phyloP scores from a whole-genome alignment of 164 flowering plant genomes.

The Aristolochia fimbriata region DNA sequence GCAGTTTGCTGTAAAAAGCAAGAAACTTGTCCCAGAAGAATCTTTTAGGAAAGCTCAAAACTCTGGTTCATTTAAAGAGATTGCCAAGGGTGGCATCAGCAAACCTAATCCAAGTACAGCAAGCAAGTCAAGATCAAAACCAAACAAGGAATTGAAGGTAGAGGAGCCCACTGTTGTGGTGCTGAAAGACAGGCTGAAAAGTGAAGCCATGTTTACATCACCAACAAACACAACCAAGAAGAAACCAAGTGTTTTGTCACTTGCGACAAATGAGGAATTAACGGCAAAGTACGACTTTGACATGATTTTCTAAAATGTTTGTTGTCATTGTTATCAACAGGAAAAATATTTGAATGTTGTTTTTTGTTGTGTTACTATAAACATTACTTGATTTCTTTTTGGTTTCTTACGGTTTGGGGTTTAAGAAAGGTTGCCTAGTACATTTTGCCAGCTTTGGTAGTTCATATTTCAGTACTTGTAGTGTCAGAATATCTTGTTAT shows the following conservation, averaged over 20 bases:
- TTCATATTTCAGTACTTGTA: too few relatives aligned
- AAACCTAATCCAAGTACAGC: slow-evolving; percentile 7
- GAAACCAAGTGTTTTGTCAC: slow-evolving; percentile 12
- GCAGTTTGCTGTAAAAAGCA: slow-evolving; percentile 4
- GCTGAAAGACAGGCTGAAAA: slow-evolving; percentile 8
- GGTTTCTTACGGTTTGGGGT: too few relatives aligned
- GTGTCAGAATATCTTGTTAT: too few relatives aligned
- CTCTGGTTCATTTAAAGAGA: slow-evolving; percentile 7
- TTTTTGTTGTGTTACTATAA: too few relatives aligned
- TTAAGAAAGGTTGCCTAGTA: too few relatives aligned
- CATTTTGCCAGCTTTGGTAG: too few relatives aligned
- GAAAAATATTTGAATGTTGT: too few relatives aligned
- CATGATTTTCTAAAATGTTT: too few relatives aligned
- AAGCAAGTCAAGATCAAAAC: slow-evolving; percentile 8
- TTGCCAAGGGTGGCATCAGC: too few relatives aligned
- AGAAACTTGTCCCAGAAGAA: neutral
- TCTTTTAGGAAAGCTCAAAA: neutral
- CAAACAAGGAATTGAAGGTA: slow-evolving; percentile 5
- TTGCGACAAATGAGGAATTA: slow-evolving; percentile 31
- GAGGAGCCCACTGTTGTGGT: slow-evolving; percentile 12
- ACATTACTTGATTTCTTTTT: too few relatives aligned
- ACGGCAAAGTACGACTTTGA: slow-evolving; percentile 33
- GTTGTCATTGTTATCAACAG: too few relatives aligned
- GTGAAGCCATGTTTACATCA: slow-evolving; percentile 10
- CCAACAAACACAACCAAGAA: slow-evolving; percentile 12